Conservation (phyloP, 306 rosid genomes). For the Ormosia emarginata region DNA sequence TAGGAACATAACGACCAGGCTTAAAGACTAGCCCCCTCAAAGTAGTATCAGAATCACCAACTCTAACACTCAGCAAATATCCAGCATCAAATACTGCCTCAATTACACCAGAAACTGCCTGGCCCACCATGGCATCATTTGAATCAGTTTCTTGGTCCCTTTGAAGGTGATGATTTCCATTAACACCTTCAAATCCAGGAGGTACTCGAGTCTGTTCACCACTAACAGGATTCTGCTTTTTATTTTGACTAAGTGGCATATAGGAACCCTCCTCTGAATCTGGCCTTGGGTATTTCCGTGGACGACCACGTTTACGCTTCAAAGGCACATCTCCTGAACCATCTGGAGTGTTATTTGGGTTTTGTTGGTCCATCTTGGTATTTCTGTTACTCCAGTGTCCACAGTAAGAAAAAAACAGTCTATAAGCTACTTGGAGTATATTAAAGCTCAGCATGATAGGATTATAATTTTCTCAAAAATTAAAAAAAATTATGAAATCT, state of each 20-base stretch:
- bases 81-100: constrained; percentile 96
- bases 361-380: constrained; percentile 53
- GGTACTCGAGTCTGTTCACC: constrained; percentile 37
- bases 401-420: neutral
- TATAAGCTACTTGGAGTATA: neutral
- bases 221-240: constrained; percentile 35
- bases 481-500: neutral
- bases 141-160: constrained; percentile 35
- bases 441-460: neutral
- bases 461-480: constrained; percentile 12
- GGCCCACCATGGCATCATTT: constrained; percentile 59
- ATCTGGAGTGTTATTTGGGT: constrained; percentile 52
- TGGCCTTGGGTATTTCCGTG: constrained; percentile 74
- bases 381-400: constrained; percentile 22
- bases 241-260: constrained; percentile 28
- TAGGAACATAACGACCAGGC: constrained; percentile 75
- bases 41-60: constrained; percentile 62
- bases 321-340: constrained; percentile 56
- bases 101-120: constrained; percentile 70
- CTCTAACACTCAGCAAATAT: constrained; percentile 78
- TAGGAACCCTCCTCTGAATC: constrained; percentile 41
- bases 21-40: constrained; percentile 86
- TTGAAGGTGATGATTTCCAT: constrained; percentile 53
- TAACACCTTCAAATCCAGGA: constrained; percentile 50
- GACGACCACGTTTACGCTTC: constrained; percentile 97